Base-by-base conservation (phyloP, 2,329 filamentous ascomycete species). In the Rhytidhysteron rufulum region DNA sequence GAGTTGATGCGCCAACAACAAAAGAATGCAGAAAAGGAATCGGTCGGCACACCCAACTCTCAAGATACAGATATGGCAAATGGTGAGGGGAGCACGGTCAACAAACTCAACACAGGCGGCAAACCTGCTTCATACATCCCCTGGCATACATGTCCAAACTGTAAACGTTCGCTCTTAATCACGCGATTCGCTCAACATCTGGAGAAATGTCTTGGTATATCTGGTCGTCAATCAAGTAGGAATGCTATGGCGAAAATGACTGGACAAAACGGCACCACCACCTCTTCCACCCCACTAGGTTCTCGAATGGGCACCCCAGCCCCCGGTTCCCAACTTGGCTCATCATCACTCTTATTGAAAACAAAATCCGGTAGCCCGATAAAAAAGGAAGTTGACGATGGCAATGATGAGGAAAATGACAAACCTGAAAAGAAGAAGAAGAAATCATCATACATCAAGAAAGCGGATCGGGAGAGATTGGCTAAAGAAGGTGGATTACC, bases 131-230 rank as follows among this genome's bases (percentile, higher is more conserved):
- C 50, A 29, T 75, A 75, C 50, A 69, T 75, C 3, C 72, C 72
- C 1, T 75, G 72, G 72, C 72, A 75, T 43, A 75, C 72, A 9
- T 82, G 78, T 57, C 78, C 77, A 8, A 75, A 74, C 47, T 82
- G 78, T 54, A 80, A 80, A 47, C 71, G 79, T 21, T 80, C 78
- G 56, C 65, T 81, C 50, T 73, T 80, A 42, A 79, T 80, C 48
- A 80, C 75, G 19, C 69, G 78, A 34, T 78, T 81, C 37, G 77
- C 78, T 13, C 77, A 79, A 53, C 78, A 82, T 54, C 54, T 82
- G 39, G 78, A 82, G 48, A 77, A 79, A 45, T 82, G 78, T 48
- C 66, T 82, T 48, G 77, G 77, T 18, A 70, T 80, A 20, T 73
- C 70, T 16, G 78, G 78, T 2, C 65, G 78, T 10, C 70, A 73